Evolutionary conservation across 441 rosid genomes (phyloP).

Genomic region (Melastoma candidum): DNA sequence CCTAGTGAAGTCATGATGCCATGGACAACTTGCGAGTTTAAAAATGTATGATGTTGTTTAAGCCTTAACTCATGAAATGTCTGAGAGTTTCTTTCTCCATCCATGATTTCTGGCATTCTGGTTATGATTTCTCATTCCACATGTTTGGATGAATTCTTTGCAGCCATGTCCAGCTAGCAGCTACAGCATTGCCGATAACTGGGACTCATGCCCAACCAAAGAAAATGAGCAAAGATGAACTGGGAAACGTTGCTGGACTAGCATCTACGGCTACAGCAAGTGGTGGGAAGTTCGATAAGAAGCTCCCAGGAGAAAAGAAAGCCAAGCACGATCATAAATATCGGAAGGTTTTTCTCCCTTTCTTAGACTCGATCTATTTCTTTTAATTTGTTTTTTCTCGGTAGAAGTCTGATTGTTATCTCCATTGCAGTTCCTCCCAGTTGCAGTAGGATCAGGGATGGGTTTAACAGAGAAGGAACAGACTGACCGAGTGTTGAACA

Average conservation of each 20-base stretch:
- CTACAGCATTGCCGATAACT: slow-evolving; percentile 73
- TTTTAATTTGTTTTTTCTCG: neutral
- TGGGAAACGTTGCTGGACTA: slow-evolving; percentile 78
- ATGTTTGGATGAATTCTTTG: slow-evolving; percentile 1
- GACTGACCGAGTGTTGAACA: slow-evolving; percentile 64
- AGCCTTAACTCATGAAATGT: no score
- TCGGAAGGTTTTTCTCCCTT: slow-evolving; percentile 50
- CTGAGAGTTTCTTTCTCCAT: no score
- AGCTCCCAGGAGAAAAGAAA: slow-evolving; percentile 74
- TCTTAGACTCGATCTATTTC: slow-evolving; percentile 3
- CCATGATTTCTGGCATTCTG: no score
- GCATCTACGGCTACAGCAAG: slow-evolving; percentile 89
- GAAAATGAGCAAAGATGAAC: slow-evolving; percentile 59
- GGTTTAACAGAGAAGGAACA: slow-evolving; percentile 69
- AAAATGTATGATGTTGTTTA: no score
- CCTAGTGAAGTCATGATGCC: no score
- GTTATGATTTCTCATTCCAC: slow-evolving; percentile 2
- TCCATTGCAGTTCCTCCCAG: slow-evolving; percentile 63
- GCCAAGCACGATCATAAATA: slow-evolving; percentile 67
- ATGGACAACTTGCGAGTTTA: no score
- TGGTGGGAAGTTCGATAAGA: slow-evolving; percentile 92
- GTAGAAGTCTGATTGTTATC: neutral
- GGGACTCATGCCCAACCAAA: slow-evolving; percentile 64
- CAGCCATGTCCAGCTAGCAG: slow-evolving; percentile 91
- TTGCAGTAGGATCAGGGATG: slow-evolving; percentile 46